Percentiles rank a stretch among this genome's conserved stretches.
Evolutionary conservation across 345 rosid genomes (phyloP).

Genomic region (Arabidopsis arenosa): DNA sequence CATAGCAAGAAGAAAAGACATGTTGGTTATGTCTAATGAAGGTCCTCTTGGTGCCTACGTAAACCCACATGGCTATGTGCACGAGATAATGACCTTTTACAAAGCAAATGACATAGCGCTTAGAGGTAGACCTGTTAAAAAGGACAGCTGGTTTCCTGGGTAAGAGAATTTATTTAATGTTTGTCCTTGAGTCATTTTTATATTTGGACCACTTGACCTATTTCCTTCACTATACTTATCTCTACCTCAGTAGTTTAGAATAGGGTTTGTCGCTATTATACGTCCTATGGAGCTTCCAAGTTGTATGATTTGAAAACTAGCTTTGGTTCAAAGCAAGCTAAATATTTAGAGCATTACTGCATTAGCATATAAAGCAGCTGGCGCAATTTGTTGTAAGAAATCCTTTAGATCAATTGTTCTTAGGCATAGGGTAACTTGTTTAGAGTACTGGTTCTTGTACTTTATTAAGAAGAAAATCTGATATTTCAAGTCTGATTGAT

Average conservation of each 20-base stretch:
- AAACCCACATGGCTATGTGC: conserved; percentile 73
- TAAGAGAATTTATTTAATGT: conserved; percentile 46
- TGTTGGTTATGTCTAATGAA: conserved; percentile 95
- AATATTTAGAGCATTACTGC: neutral
- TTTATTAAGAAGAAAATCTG: conserved; percentile 2
- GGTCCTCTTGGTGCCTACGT: conserved; percentile 99
- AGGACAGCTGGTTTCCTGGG: conserved; percentile 99
- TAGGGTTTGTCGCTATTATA: neutral
- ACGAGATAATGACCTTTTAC: conserved; percentile 79
- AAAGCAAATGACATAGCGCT: conserved; percentile 76
- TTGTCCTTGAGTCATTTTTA: neutral
- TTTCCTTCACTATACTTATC: neutral
- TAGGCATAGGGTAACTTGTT: conserved; percentile 3
- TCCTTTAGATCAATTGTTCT: neutral
- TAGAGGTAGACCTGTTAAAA: conserved; percentile 48
- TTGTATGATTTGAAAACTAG: conserved; percentile 11
- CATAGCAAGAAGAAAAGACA: conserved; percentile 88
- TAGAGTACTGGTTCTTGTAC: neutral
- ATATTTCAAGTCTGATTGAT: neutral
- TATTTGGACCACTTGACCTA: neutral
- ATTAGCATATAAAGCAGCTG: conserved; percentile 1
- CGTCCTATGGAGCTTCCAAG: neutral
- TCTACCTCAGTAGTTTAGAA: conserved; percentile 1
- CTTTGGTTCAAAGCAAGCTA: neutral
- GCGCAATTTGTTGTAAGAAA: conserved; percentile 1